These are phyloP conservation scores for Boletus sp. DNA, from an alignment of 768 basidiomycete species.

Conservation along the genomic window DNA sequence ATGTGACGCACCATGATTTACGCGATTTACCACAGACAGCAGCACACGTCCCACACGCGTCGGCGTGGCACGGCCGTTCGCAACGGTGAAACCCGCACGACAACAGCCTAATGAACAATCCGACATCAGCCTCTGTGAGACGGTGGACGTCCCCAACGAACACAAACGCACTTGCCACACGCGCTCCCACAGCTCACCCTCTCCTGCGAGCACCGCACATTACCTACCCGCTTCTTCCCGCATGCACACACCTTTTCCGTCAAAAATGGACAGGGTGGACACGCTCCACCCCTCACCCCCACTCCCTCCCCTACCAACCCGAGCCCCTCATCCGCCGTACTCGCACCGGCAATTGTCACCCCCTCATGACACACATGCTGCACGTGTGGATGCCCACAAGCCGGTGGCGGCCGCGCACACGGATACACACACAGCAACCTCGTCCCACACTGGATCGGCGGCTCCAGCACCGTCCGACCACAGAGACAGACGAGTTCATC, in stretches of 20 bases:
- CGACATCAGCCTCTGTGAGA: neutral
- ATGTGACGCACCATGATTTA: conserved; percentile 65
- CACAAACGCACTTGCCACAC: conserved; percentile 66
- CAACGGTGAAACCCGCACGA: conserved; percentile 90
- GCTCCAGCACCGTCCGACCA: conserved; percentile 82
- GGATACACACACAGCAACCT: conserved; percentile 75
- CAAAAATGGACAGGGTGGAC: conserved; percentile 87
- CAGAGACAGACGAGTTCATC: conserved; percentile 90
- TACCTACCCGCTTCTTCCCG: conserved; percentile 76
- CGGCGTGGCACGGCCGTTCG: conserved; percentile 77
- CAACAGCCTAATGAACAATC: conserved; percentile 46
- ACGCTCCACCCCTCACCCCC: conserved; percentile 28
- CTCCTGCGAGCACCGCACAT: conserved; percentile 81
- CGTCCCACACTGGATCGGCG: conserved; percentile 88
- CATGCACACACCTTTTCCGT: conserved; percentile 83
- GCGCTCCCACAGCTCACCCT: conserved; percentile 76
- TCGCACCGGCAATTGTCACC: conserved; percentile 30
- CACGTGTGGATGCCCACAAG: conserved; percentile 80
- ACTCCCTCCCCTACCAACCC: neutral
- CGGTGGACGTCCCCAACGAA: neutral
- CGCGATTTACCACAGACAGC: conserved; percentile 84
- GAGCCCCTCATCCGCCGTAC: conserved; percentile 26
- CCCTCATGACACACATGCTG: conserved; percentile 85
- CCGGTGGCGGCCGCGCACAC: conserved; percentile 64
- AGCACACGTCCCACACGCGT: conserved; percentile 74